A percentile compares a stretch with the other conserved stretches of the same genome.
phyloP scores from a whole-genome alignment of 2,329 filamentous ascomycete species.

The Cordyceps militaris region DNA sequence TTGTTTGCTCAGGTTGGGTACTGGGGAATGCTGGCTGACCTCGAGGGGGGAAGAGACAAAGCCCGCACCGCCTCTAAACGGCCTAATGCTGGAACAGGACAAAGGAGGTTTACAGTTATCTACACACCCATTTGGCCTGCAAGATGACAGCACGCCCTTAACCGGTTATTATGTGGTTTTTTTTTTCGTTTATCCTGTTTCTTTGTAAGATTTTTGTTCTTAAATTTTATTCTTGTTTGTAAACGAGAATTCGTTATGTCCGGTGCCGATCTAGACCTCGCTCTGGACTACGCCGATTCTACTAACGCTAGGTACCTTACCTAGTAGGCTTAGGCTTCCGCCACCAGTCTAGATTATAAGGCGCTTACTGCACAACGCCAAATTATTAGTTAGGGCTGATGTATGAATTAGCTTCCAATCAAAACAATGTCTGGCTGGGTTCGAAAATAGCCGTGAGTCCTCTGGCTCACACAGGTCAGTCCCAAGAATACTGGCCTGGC shows the following conservation, averaged over 20 bases:
- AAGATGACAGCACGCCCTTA: background rate
- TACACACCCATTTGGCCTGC: background rate
- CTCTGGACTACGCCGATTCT: too few relatives aligned
- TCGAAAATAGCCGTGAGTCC: background rate
- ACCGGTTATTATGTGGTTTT: background rate
- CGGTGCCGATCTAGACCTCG: background rate
- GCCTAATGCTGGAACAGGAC: background rate
- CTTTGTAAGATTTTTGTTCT: background rate
- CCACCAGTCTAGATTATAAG: too few relatives aligned
- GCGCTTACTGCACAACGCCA: too few relatives aligned
- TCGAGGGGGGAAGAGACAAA: background rate
- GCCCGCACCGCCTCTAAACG: background rate
- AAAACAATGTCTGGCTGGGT: too few relatives aligned
- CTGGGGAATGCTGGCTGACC: background rate
- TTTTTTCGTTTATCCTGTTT: background rate
- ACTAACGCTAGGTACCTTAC: too few relatives aligned
- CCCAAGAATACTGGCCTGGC: background rate
- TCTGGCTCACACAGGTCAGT: background rate
- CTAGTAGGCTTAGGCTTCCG: too few relatives aligned
- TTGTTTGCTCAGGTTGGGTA: background rate
- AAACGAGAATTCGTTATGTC: too few relatives aligned
- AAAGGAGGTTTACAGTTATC: slow-evolving; percentile 2
- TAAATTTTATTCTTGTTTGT: too few relatives aligned
- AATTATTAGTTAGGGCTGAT: too few relatives aligned
- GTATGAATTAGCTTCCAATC: too few relatives aligned